Evolutionary conservation across 2,329 filamentous ascomycete genomes (phyloP).

Genomic region (Biscogniauxia mediterranea): DNA sequence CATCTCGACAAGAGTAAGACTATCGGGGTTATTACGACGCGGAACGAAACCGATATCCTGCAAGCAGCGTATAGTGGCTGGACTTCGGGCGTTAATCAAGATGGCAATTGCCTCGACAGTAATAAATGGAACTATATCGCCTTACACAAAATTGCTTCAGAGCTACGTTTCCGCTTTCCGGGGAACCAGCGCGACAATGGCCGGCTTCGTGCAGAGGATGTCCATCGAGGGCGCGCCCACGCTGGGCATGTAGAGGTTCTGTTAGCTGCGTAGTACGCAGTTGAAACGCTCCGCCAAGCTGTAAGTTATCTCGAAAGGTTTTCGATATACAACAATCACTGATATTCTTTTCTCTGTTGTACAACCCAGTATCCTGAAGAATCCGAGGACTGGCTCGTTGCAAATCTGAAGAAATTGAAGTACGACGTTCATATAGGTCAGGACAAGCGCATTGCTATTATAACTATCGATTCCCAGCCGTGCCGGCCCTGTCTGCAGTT

Average conservation of each 20-base stretch:
- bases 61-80: constrained; percentile 23
- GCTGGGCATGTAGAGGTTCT: constrained; percentile 18
- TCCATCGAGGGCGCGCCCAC: constrained; percentile 22
- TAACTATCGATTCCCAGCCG: constrained; percentile 24
- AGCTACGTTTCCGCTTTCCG: constrained; percentile 21
- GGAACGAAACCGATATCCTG: constrained; percentile 13
- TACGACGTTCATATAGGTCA: constrained; percentile 2
- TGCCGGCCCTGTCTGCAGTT: constrained; percentile 22
- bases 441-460: constrained; percentile 9
- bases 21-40: constrained; percentile 17
- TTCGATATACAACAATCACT: too few species aligned
- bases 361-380: background rate
- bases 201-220: background rate
- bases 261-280: background rate
- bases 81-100: constrained; percentile 3
- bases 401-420: constrained; percentile 11
- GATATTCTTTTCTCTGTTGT: too few species aligned
- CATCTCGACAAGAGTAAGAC: constrained; percentile 21
- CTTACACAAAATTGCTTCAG: constrained; percentile 14
- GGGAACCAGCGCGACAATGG: constrained; percentile 20
- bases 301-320: background rate
- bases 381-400: constrained; percentile 9
- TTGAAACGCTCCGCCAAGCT: background rate
- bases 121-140: constrained; percentile 21
- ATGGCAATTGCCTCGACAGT: constrained; percentile 17